Conservation (phyloP, 1,284 basidiomycete genomes). For the Vanrija sp. region DNA sequence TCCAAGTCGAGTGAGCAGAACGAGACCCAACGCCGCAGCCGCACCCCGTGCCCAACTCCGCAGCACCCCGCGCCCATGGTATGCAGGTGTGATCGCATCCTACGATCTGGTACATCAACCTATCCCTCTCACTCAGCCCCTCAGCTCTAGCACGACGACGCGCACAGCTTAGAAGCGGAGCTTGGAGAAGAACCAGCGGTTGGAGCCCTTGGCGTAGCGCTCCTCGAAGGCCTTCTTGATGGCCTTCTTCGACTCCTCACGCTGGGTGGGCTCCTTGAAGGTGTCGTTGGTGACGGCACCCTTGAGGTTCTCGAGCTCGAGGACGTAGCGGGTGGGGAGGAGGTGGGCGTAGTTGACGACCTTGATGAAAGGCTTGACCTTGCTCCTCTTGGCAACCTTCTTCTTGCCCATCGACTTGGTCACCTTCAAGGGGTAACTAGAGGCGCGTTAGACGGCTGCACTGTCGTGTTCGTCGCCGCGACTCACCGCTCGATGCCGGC, state of each 20-base stretch:
- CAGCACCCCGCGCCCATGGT: too few relatives aligned
- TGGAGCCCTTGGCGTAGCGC: conserved; percentile 82
- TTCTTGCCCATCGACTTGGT: conserved; percentile 95
- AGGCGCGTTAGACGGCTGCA: not conserved
- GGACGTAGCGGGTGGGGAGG: conserved; percentile 93
- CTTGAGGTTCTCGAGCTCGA: conserved; percentile 90
- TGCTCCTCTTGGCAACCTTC: conserved; percentile 81
- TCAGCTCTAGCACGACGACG: not conserved
- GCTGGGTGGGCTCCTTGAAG: conserved; percentile 90
- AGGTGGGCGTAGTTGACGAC: conserved; percentile 96
- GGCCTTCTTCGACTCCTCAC: conserved; percentile 89
- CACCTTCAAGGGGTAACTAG: conserved; percentile 88
- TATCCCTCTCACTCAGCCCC: conserved; percentile 1
- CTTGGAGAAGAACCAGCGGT: conserved; percentile 69
- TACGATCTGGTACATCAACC: conserved; percentile 20
- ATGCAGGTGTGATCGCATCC: conserved; percentile 21
- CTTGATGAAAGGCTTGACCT: conserved; percentile 99
- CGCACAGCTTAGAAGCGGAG: conserved; percentile 33
- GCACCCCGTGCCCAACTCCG: too few relatives aligned
- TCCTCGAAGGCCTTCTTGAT: conserved; percentile 95
- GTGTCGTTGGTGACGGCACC: conserved; percentile 75
- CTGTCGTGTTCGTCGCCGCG: not conserved
- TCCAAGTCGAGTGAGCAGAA: too few relatives aligned
- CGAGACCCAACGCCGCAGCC: too few relatives aligned
- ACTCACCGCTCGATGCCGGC: conserved; percentile 76